Conservation (phyloP, 768 basidiomycete genomes). For the Russula dissimulans region DNA sequence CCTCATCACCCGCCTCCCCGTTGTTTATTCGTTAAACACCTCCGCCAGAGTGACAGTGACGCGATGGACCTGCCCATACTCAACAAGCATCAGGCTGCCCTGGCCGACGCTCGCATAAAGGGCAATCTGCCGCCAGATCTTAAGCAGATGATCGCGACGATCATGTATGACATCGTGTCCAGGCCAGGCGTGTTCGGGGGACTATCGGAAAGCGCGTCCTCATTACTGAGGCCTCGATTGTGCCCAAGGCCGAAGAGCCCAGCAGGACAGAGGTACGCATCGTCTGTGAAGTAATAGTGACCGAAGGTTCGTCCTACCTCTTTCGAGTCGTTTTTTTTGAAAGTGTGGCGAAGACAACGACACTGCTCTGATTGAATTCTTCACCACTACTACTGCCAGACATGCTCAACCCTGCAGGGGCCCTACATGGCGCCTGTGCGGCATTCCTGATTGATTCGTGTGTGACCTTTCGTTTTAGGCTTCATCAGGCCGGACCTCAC, state of each 20-base stretch:
- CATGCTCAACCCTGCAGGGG: constrained; percentile 22
- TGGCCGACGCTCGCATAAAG: background rate
- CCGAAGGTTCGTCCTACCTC: constrained; percentile 20
- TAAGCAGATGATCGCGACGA: background rate
- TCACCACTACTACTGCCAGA: constrained; percentile 8
- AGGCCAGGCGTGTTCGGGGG: constrained; percentile 16
- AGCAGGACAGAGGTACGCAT: constrained; percentile 25
- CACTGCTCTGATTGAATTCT: no score
- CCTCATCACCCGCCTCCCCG: no score
- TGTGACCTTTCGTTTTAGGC: background rate
- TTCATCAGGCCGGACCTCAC: background rate
- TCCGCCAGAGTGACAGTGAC: no score
- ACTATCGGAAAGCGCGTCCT: constrained; percentile 17
- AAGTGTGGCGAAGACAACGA: no score
- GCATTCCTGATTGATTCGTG: constrained; percentile 23
- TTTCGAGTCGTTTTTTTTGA: no score
- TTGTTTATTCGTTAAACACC: no score
- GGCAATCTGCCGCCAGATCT: constrained; percentile 3
- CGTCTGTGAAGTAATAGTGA: constrained; percentile 25
- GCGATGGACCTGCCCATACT: background rate
- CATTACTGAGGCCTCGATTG: constrained; percentile 22
- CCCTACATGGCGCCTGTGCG: constrained; percentile 23
- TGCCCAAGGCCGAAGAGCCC: constrained; percentile 25
- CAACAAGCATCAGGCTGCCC: background rate
- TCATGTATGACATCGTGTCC: background rate